These are phyloP conservation scores for Sphaceloma murrayae DNA, from an alignment of 2,329 filamentous ascomycete species.

Conservation along the genomic window DNA sequence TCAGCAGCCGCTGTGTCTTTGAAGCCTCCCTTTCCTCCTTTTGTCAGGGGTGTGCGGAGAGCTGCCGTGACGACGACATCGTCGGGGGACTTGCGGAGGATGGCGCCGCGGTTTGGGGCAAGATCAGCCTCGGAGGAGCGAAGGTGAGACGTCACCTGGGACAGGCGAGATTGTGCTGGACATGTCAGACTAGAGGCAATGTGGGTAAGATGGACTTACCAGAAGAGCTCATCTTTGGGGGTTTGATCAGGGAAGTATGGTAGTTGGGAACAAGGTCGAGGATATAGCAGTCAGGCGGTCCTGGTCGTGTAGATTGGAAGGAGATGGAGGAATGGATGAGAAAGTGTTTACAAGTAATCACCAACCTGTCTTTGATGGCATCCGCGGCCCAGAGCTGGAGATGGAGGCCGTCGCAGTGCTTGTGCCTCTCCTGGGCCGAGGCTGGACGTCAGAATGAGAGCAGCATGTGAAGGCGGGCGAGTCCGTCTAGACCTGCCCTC, in stretches of 20 bases:
- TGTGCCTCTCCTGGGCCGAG: conserved; percentile 13
- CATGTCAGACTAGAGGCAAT: not conserved
- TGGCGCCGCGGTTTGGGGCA: conserved; percentile 32
- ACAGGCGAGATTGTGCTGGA: conserved; percentile 48
- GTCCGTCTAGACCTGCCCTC: conserved; percentile 1
- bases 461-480: conserved; percentile 12
- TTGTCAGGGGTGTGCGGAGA: conserved; percentile 84
- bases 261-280: not conserved
- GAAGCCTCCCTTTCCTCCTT: conserved; percentile 85
- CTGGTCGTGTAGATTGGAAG: no score
- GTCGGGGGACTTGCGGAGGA: conserved; percentile 48
- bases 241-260: not conserved
- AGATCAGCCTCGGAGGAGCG: conserved; percentile 31
- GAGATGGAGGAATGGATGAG: conserved; percentile 20
- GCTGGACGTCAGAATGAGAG: conserved; percentile 12
- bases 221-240: conserved; percentile 1
- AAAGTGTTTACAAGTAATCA: conserved; percentile 4
- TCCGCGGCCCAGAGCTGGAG: conserved; percentile 10
- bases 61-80: conserved; percentile 84
- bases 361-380: not conserved
- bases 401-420: conserved; percentile 3
- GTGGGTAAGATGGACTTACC: not conserved
- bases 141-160: conserved; percentile 50
- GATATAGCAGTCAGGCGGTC: no score
- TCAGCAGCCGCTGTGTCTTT: conserved; percentile 88